Evolutionary conservation across 2,329 filamentous ascomycete genomes (phyloP).

Genomic region (Aspergillus pseudoterreus): DNA sequence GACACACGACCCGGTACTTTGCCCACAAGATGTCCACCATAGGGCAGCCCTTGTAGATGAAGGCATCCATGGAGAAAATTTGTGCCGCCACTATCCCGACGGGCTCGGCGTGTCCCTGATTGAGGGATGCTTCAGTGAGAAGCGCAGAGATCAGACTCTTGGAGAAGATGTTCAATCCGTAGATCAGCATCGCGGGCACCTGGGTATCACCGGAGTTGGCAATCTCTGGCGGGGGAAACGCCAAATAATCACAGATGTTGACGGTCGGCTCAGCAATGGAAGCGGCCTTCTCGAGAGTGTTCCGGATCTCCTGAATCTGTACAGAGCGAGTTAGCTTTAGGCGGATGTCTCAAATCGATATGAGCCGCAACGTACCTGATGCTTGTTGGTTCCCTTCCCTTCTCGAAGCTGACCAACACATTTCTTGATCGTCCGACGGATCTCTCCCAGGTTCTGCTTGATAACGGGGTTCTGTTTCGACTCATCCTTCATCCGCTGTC

Average conservation of each 20-base stretch:
- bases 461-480: constrained; percentile 55
- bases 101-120: constrained; percentile 66
- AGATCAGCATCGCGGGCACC: constrained; percentile 65
- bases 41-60: constrained; percentile 63
- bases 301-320: constrained; percentile 45
- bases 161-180: constrained; percentile 70
- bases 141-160: constrained; percentile 71
- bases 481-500: constrained; percentile 52
- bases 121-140: constrained; percentile 61
- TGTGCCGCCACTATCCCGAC: constrained; percentile 73
- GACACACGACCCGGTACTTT: constrained; percentile 77
- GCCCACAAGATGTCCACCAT: constrained; percentile 82
- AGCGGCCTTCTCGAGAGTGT: constrained; percentile 53
- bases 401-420: constrained; percentile 67
- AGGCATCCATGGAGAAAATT: constrained; percentile 67
- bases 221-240: constrained; percentile 38
- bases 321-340: neutral
- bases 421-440: constrained; percentile 67
- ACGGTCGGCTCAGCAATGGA: constrained; percentile 52
- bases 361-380: constrained; percentile 45
- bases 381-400: constrained; percentile 60
- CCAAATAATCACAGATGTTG: constrained; percentile 55
- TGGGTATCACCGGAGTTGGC: constrained; percentile 43
- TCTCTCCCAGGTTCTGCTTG: constrained; percentile 66
- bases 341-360: neutral